phyloP scores from a whole-genome alignment of 2,329 filamentous ascomycete species.

The Corinectria fuckeliana region DNA sequence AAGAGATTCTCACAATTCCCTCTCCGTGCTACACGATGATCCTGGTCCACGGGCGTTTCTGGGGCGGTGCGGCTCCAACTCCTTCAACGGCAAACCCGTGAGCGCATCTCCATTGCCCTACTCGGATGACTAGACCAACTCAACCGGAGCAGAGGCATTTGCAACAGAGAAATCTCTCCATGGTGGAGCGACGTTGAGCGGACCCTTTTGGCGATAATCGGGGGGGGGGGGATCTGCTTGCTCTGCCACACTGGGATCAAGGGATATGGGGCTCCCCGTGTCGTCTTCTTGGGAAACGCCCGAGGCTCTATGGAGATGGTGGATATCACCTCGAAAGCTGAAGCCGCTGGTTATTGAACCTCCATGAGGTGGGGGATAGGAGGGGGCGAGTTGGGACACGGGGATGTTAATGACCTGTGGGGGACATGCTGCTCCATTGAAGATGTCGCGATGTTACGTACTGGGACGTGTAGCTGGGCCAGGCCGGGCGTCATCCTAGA shows the following conservation, averaged over 20 bases:
- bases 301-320: constrained; percentile 9
- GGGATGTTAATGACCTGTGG: constrained; percentile 20
- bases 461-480: constrained; percentile 19
- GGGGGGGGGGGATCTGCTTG: neutral
- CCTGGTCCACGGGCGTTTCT: constrained; percentile 22
- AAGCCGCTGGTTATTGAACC: neutral
- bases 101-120: constrained; percentile 22
- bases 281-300: neutral
- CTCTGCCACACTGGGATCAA: constrained; percentile 5
- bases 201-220: constrained; percentile 6
- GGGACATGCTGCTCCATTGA: constrained; percentile 24
- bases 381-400: constrained; percentile 12
- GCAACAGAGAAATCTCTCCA: constrained; percentile 25
- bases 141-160: constrained; percentile 17
- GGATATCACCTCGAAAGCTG: neutral
- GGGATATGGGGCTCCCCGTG: constrained; percentile 14
- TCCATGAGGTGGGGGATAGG: constrained; percentile 19
- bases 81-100: constrained; percentile 22
- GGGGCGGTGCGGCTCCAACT: constrained; percentile 14
- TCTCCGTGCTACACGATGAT: constrained; percentile 32
- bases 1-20: constrained; percentile 32
- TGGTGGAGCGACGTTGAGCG: constrained; percentile 28
- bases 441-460: constrained; percentile 37
- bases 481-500: constrained; percentile 26
- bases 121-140: constrained; percentile 19